Evolutionary conservation across 768 basidiomycete species (phyloP), one percentile per base, ranked within the genome.

Genomic region (Hericium coralloides): DNA sequence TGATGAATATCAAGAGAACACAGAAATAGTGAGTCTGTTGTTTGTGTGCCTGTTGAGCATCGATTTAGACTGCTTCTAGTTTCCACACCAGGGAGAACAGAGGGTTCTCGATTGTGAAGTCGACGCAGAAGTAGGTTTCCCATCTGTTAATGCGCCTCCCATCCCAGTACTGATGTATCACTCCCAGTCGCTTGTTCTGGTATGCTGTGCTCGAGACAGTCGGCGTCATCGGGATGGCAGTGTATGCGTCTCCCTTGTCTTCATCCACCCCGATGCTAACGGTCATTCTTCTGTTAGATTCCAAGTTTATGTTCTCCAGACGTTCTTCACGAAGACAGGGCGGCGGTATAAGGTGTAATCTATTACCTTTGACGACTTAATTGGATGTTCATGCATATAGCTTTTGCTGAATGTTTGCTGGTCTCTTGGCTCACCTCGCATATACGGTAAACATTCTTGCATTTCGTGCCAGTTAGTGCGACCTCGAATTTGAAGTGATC

Each of bases 301-400:
- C 58, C 94, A 98, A 73, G 89, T 95, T 12, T 95, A 93, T 68
- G 76, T 95, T 48, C 80, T 98, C 22, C 92, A 95, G 72, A 95
- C 92, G 18, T 98, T 95, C 84, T 98, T 98, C 74, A 93, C 90
- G n/a, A 83, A 87, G 70, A 93, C 92, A 8, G 92, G 91, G 38
- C 81, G 91, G 69, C 78, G 84, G 66, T 93, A 92, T 77, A 92
- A 91, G 75, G 90, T 92, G 66, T 92, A 83, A 69, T 49, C 55
- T 60, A 50, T 23, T 36, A 15, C 20, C 17, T 41, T n/a, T 25
- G 52, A 23, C 22, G 10, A 53, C 31, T 38, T 22, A 39, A 45
- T 20, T n/a, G n/a, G 43, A 45, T 45, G n/a, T 18, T n/a, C 43
- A 45, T 45, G 43, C 43, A 45, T 45, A 45, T 45, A 45, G 31